These are phyloP conservation scores for Arabis hirsuta DNA, from an alignment of 345 rosid genomes.

Conservation along the genomic window DNA sequence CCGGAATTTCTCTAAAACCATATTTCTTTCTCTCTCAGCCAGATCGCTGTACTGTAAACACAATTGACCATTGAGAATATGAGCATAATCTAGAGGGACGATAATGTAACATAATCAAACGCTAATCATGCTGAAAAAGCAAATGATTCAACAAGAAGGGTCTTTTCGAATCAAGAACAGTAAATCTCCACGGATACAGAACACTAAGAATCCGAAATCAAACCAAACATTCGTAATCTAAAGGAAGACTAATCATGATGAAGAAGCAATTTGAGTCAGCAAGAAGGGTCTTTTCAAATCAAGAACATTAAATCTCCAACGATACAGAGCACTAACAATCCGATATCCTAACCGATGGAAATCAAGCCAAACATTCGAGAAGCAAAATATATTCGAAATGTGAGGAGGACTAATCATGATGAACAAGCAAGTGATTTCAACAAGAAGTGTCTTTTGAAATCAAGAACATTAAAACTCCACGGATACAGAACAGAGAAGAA, in stretches of 20 bases:
- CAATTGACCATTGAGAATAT: not conserved
- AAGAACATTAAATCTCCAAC: too few relatives aligned
- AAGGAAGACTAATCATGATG: conserved; percentile 11
- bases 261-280: not conserved
- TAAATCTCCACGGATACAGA: not conserved
- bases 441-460: not conserved
- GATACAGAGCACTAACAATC: too few relatives aligned
- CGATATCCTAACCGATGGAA: too few relatives aligned
- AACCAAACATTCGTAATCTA: not conserved
- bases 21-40: conserved; percentile 62
- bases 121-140: not conserved
- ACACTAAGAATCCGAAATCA: not conserved
- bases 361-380: not conserved
- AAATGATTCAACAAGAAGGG: not conserved
- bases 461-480: not conserved
- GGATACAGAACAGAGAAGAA: conserved; percentile 7
- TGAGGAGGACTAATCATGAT: conserved; percentile 3
- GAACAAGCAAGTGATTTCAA: conserved; percentile 5
- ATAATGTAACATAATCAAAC: not conserved
- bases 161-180: not conserved
- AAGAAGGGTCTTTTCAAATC: not conserved
- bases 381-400: too few relatives aligned
- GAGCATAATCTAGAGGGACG: not conserved
- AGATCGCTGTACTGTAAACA: conserved; percentile 72
- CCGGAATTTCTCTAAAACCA: conserved; percentile 63